Conservation (phyloP, 1,139 yeast species). For the Yamadazyma kanchanaburiensis region DNA sequence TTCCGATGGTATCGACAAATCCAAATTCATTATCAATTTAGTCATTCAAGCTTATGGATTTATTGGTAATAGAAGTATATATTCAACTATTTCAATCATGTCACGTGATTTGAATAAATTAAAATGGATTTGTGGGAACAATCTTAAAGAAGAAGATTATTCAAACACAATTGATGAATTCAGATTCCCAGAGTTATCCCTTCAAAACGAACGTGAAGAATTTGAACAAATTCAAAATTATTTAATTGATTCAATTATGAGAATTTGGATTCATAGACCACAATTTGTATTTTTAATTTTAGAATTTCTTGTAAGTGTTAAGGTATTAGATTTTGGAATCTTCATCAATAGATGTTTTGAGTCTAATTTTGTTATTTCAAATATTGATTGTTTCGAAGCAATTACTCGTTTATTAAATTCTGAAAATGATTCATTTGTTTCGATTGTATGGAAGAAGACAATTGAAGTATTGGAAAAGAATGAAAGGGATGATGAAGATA, state of each 20-base stretch:
- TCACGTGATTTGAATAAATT: constrained; percentile 54
- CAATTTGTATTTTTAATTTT: constrained; percentile 74
- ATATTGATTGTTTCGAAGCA: constrained; percentile 47
- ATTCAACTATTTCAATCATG: constrained; percentile 76
- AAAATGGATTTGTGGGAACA: constrained; percentile 35
- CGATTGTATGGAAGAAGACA: constrained; percentile 33
- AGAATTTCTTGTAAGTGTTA: constrained; percentile 57
- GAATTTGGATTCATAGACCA: constrained; percentile 80
- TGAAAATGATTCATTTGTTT: constrained; percentile 1
- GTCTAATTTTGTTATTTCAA: constrained; percentile 36
- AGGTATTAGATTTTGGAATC: constrained; percentile 39
- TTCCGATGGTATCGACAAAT: constrained; percentile 27
- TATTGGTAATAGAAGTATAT: constrained; percentile 85
- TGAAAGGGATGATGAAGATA: constrained; percentile 30
- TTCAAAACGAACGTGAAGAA: constrained; percentile 19
- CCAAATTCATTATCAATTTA: constrained; percentile 53
- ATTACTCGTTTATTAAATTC: constrained; percentile 31
- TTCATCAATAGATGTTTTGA: constrained; percentile 44
- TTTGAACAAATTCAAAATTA: constrained; percentile 29
- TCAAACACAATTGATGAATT: constrained; percentile 24
- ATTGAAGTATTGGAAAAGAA: constrained; percentile 24
- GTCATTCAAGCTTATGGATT: constrained; percentile 72
- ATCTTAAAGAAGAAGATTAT: constrained; percentile 25
- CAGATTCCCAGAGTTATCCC: constrained; percentile 34
- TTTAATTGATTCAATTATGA: constrained; percentile 64